Percentiles rank a stretch among this genome's conserved stretches.
Evolutionary conservation across 495 filamentous ascomycete species (phyloP).

Genomic region (Hyaloscypha variabilis): DNA sequence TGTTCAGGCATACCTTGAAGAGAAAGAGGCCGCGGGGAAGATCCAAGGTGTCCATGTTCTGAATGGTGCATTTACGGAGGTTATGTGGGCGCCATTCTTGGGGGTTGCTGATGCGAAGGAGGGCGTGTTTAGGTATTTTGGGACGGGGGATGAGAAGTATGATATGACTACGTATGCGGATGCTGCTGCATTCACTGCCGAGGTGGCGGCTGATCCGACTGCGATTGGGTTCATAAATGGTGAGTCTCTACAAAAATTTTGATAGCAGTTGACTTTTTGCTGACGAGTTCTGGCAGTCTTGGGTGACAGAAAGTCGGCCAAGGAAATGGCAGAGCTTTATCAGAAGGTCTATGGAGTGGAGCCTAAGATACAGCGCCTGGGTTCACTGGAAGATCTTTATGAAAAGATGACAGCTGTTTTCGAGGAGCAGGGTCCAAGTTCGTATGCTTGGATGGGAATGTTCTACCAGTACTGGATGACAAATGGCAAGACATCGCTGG

Average conservation of each 20-base stretch:
- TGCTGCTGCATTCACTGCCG: slow-evolving; percentile 41
- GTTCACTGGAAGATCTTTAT: slow-evolving; percentile 38
- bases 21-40: slow-evolving; percentile 35
- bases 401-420: slow-evolving; percentile 35
- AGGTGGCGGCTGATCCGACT: slow-evolving; percentile 34
- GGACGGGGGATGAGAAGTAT: slow-evolving; percentile 39
- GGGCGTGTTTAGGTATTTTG: slow-evolving; percentile 35
- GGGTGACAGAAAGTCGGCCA: slow-evolving; percentile 35
- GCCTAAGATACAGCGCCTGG: slow-evolving; percentile 36
- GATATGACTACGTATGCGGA: slow-evolving; percentile 38
- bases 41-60: slow-evolving; percentile 41
- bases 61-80: slow-evolving; percentile 37
- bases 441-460: slow-evolving; percentile 16
- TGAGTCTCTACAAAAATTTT: neutral
- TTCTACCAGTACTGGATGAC: neutral
- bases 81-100: slow-evolving; percentile 17
- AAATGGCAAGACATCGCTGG: neutral
- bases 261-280: neutral
- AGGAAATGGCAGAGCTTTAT: slow-evolving; percentile 34
- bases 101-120: slow-evolving; percentile 29
- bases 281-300: slow-evolving; percentile 27
- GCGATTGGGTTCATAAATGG: slow-evolving; percentile 15
- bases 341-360: slow-evolving; percentile 35
- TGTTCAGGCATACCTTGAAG: slow-evolving; percentile 44
- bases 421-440: slow-evolving; percentile 27